Percentiles rank a stretch among this genome's conserved stretches.
These are phyloP conservation scores for Macrophomina pseudophaseolina DNA, from an alignment of 2,329 filamentous ascomycete genomes.

Conservation along the genomic window DNA sequence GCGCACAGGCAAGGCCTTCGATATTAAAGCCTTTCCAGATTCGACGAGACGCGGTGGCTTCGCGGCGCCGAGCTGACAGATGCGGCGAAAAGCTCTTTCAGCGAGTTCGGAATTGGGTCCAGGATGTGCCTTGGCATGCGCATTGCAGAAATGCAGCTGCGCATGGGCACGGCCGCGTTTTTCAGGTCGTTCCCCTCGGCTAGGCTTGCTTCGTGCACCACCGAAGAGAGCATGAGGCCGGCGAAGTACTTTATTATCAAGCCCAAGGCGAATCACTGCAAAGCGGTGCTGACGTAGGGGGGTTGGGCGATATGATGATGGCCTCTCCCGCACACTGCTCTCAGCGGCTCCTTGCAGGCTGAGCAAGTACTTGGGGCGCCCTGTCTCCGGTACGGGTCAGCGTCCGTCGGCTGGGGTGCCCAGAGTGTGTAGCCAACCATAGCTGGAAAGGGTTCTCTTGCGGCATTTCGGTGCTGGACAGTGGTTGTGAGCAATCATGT, in stretches of 20 bases:
- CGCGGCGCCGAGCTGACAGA: constrained; percentile 30
- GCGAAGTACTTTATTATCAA: constrained; percentile 52
- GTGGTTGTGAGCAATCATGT: not conserved
- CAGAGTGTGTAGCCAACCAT: too few species aligned
- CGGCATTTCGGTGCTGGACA: too few species aligned
- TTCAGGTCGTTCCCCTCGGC: constrained; percentile 52
- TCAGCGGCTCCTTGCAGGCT: too few species aligned
- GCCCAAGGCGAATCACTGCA: constrained; percentile 49
- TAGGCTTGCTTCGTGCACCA: constrained; percentile 34
- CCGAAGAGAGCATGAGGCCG: constrained; percentile 49
- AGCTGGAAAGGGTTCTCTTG: too few species aligned
- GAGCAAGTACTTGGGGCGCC: too few species aligned
- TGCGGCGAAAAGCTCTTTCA: constrained; percentile 60
- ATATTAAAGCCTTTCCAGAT: constrained; percentile 31
- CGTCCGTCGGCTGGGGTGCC: too few species aligned
- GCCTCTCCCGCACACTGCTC: too few species aligned
- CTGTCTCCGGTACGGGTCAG: too few species aligned
- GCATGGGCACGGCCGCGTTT: constrained; percentile 58
- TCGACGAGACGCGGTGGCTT: constrained; percentile 42
- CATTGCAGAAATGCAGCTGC: constrained; percentile 65
- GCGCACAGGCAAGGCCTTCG: not conserved
- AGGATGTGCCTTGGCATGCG: constrained; percentile 73
- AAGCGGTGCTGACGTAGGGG: not conserved
- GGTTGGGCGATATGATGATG: not conserved
- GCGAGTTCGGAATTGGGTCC: constrained; percentile 71